Percentiles rank a stretch among this genome's conserved stretches.
Conservation (phyloP, 2,329 filamentous ascomycete genomes). For the Monosporascus sp. region DNA sequence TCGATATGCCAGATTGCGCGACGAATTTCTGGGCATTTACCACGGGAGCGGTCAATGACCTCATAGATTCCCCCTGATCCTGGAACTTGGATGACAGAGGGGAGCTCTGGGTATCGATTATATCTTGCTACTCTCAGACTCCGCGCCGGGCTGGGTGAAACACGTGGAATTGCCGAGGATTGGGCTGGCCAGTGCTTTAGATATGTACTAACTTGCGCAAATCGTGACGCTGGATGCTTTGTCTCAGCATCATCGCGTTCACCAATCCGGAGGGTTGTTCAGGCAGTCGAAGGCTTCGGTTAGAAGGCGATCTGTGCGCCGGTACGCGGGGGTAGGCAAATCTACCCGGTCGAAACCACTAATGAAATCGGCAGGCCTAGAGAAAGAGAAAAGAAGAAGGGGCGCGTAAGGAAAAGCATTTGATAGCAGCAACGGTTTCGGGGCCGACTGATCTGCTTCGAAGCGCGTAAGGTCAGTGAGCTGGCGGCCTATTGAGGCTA, state of each 20-base stretch:
- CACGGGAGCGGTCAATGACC: no score
- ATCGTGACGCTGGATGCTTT: neutral
- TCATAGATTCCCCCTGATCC: no score
- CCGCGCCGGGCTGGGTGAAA: neutral
- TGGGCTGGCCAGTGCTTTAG: neutral
- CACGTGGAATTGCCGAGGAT: neutral
- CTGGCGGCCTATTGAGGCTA: neutral
- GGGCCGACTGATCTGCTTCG: neutral
- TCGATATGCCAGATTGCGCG: no score
- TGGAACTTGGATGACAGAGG: no score
- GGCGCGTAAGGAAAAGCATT: neutral
- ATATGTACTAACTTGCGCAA: no score
- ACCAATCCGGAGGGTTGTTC: neutral
- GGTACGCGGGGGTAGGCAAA: neutral
- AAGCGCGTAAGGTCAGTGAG: neutral
- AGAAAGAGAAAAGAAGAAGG: no score
- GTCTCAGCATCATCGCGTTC: neutral
- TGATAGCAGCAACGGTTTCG: neutral
- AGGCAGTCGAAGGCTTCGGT: neutral
- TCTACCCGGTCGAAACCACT: neutral
- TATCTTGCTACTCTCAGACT: neutral
- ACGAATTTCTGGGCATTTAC: no score
- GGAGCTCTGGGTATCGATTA: neutral
- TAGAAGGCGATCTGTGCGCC: no score
- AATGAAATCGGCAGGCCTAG: neutral